These are phyloP conservation scores for Metschnikowia kofuensis DNA, from an alignment of 805 yeast species.

Conservation along the genomic window DNA sequence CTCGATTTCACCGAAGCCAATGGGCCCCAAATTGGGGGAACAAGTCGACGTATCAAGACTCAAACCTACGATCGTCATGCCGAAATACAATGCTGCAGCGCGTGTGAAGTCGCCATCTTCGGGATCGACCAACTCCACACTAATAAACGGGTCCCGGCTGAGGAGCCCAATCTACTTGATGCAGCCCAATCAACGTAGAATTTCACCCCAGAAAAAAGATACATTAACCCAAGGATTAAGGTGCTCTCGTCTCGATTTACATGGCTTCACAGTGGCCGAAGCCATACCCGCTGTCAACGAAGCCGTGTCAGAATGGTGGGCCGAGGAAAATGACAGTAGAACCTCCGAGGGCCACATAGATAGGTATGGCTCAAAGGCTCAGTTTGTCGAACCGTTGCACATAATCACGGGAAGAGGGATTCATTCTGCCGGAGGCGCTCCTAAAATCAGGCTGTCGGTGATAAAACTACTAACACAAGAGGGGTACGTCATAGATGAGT, in stretches of 20 bases:
- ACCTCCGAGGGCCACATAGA: conserved; percentile 35
- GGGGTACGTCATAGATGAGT: conserved; percentile 47
- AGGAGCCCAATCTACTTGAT: background rate
- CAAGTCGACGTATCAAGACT: background rate
- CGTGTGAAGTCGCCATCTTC: background rate
- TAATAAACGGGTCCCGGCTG: conserved; percentile 1
- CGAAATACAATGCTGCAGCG: background rate
- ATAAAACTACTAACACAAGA: conserved; percentile 33
- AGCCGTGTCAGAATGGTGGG: conserved; percentile 61
- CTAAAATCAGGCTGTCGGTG: conserved; percentile 47
- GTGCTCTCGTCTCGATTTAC: conserved; percentile 48
- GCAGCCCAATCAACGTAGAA: background rate
- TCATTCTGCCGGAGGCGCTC: conserved; percentile 58
- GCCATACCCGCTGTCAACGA: conserved; percentile 40
- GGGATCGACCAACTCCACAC: background rate
- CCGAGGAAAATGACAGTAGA: conserved; percentile 46
- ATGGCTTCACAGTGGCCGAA: conserved; percentile 45
- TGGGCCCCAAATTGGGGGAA: conserved; percentile 5
- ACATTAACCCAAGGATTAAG: background rate
- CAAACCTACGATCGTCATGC: background rate
- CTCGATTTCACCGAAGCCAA: background rate
- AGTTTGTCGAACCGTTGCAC: conserved; percentile 40
- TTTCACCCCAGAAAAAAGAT: background rate
- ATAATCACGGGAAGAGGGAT: conserved; percentile 70
- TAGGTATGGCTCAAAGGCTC: conserved; percentile 33